Evolutionary conservation across 1,284 basidiomycete species (phyloP).

Genomic region (Rhodofomes roseus): DNA sequence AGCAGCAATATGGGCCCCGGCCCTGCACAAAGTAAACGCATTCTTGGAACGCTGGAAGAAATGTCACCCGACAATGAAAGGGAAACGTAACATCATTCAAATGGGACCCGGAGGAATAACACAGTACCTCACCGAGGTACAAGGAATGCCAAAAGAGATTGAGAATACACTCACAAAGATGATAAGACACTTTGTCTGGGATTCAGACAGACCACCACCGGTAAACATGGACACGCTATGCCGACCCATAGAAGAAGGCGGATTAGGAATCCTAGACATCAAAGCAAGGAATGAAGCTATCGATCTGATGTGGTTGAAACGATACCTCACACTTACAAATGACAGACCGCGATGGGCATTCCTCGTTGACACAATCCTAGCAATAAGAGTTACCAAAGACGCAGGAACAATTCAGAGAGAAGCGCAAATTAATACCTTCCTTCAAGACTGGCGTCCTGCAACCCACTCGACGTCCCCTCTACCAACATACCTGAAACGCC

Average conservation of each 20-base stretch:
- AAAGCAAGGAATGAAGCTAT: background rate
- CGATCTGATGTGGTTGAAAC: background rate
- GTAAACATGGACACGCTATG: background rate
- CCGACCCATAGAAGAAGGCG: background rate
- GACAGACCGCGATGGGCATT: background rate
- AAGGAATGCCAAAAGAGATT: slow-evolving; percentile 20
- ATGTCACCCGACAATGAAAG: no score
- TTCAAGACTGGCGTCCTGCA: background rate
- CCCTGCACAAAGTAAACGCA: slow-evolving; percentile 6
- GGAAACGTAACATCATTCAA: no score
- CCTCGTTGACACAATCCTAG: background rate
- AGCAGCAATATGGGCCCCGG: slow-evolving; percentile 16
- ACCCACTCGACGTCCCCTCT: background rate
- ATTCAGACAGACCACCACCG: background rate
- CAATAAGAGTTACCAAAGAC: background rate
- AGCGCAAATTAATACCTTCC: background rate
- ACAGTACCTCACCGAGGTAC: slow-evolving; percentile 1
- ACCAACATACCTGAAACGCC: background rate
- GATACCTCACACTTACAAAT: background rate
- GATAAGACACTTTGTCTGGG: background rate
- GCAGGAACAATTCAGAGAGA: background rate
- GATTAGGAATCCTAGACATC: background rate
- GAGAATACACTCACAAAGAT: background rate
- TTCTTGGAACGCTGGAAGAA: background rate
- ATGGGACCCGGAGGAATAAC: no score